These are phyloP conservation scores for Spencermartinsiella europaea DNA, from an alignment of 805 yeast genomes.

Conservation along the genomic window DNA sequence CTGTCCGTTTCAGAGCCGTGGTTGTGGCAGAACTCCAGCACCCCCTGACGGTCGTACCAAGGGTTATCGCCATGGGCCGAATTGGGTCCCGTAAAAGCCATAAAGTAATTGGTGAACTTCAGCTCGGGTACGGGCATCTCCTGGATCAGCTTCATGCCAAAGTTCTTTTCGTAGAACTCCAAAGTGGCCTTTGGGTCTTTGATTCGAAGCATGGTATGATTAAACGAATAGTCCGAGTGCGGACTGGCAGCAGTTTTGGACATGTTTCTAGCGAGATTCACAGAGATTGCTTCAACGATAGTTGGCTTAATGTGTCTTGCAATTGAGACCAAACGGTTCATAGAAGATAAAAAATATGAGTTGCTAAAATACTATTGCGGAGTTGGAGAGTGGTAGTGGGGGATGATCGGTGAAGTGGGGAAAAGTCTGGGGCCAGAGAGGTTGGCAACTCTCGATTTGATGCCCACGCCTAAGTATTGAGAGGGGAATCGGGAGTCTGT, in stretches of 20 bases:
- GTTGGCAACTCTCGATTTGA: too few species aligned
- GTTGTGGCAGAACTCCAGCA: slow-evolving; percentile 78
- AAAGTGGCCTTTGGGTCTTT: slow-evolving; percentile 72
- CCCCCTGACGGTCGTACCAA: slow-evolving; percentile 48
- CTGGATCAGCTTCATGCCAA: slow-evolving; percentile 64
- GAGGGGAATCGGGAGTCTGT: too few species aligned
- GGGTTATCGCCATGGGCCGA: slow-evolving; percentile 37
- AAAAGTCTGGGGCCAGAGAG: too few species aligned
- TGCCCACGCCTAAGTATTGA: too few species aligned
- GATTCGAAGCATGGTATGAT: slow-evolving; percentile 57
- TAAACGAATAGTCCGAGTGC: slow-evolving; percentile 15
- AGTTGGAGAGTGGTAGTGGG: too few species aligned
- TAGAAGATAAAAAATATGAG: too few species aligned
- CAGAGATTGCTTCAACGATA: not conserved
- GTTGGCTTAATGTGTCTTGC: not conserved
- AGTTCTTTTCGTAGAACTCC: slow-evolving; percentile 65
- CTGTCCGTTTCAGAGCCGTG: slow-evolving; percentile 64
- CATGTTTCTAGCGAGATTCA: not conserved
- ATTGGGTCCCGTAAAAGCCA: slow-evolving; percentile 50
- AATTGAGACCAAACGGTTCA: not conserved
- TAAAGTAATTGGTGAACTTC: slow-evolving; percentile 62
- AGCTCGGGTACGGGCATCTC: slow-evolving; percentile 48
- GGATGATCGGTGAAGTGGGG: too few species aligned
- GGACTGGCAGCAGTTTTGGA: too few species aligned
- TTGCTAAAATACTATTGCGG: too few species aligned